Conservation (phyloP, 441 rosid genomes). For the Sinapis alba region DNA sequence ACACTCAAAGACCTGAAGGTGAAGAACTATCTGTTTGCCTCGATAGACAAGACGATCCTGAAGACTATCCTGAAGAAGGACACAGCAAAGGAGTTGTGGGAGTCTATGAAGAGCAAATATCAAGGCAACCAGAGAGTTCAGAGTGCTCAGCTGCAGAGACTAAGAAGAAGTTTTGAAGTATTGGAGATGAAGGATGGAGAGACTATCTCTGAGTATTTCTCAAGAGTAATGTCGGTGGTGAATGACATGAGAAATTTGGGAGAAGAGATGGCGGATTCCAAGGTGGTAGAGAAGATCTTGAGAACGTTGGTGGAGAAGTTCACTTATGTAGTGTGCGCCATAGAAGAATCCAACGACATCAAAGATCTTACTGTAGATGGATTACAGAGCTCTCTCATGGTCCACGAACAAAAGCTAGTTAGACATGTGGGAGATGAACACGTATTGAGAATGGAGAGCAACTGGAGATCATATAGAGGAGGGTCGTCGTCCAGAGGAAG, state of each 20-base stretch:
- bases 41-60: not conserved
- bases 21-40: not conserved
- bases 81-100: not conserved
- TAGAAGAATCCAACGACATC: not conserved
- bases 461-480: not conserved
- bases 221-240: not conserved
- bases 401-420: not conserved
- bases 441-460: not conserved
- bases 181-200: not conserved
- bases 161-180: too few species aligned
- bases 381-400: not conserved
- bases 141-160: not conserved
- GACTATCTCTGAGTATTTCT: not conserved
- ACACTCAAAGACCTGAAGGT: not conserved
- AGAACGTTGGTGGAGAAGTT: not conserved
- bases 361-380: not conserved
- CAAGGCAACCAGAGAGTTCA: not conserved
- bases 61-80: not conserved
- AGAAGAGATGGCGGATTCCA: not conserved
- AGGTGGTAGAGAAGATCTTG: not conserved
- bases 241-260: not conserved
- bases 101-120: not conserved
- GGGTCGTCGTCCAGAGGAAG: not conserved
- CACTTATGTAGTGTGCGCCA: not conserved
- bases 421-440: not conserved